A percentile compares a stretch with the other conserved stretches of the same genome.
These are phyloP conservation scores for Pouteria campechiana DNA, from an alignment of 179 eudicot species.

Conservation along the genomic window DNA sequence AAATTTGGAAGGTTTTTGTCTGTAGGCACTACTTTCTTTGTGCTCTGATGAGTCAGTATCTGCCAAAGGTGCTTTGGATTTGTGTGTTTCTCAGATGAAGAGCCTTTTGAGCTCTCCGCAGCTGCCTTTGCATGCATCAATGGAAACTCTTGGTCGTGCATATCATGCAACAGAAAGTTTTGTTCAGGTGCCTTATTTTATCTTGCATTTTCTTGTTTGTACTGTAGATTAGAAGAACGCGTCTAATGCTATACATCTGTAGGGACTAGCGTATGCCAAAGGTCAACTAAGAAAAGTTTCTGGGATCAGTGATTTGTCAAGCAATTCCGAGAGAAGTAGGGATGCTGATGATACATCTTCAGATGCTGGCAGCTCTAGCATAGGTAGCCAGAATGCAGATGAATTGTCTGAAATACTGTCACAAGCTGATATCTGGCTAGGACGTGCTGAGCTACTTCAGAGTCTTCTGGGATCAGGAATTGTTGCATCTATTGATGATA, in stretches of 20 bases:
- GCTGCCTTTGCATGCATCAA: slow-evolving; percentile 74
- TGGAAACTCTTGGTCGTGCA: slow-evolving; percentile 89
- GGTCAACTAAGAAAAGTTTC: slow-evolving; percentile 66
- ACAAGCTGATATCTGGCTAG: slow-evolving; percentile 78
- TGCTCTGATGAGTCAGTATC: slow-evolving; percentile 78
- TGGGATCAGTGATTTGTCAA: slow-evolving; percentile 47
- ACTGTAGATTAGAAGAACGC: slow-evolving; percentile 2
- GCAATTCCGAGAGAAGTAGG: slow-evolving; percentile 54
- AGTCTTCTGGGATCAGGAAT: slow-evolving; percentile 94
- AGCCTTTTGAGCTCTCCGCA: slow-evolving; percentile 64
- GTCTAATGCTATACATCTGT: slow-evolving; percentile 14
- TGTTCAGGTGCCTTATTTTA: slow-evolving; percentile 57
- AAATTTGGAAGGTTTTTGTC: slow-evolving; percentile 5
- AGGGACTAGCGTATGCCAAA: slow-evolving; percentile 80
- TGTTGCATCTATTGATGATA: slow-evolving; percentile 94
- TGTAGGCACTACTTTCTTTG: slow-evolving; percentile 80
- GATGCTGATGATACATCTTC: slow-evolving; percentile 81
- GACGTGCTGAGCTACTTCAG: slow-evolving; percentile 89
- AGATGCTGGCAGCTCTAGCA: slow-evolving; percentile 85
- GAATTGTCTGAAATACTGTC: slow-evolving; percentile 66
- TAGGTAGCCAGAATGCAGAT: slow-evolving; percentile 63
- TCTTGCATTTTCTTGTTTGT: no score
- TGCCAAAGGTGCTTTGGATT: slow-evolving; percentile 80
- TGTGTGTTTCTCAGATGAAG: slow-evolving; percentile 87
- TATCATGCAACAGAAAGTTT: slow-evolving; percentile 94